Evolutionary conservation across 1,284 basidiomycete genomes (phyloP), one percentile per base, ranked within the genome.

Genomic region (Phellopilus nigrolimitatus): DNA sequence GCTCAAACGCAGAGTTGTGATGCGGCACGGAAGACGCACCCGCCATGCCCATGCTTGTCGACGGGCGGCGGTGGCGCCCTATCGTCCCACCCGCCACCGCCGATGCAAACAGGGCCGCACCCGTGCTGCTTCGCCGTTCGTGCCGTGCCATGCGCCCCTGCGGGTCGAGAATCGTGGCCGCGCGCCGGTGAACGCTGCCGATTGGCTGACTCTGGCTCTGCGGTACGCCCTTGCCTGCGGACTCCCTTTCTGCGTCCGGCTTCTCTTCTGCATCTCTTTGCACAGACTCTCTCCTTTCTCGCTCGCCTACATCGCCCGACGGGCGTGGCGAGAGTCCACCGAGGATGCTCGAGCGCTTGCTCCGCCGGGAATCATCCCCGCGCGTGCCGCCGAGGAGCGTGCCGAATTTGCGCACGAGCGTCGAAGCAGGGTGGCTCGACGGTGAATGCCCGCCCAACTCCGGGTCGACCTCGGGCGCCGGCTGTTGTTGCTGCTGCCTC

Each of bases 81-180:
- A 86, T 74, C 3, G 81, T 79, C 3, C 79, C 79, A 12, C 76
- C 78, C 37, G n/a, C n/a, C n/a, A n/a, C n/a, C n/a, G 63, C 64
- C 56, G 64, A 64, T 0, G 71, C 68, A 41, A 83, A 69, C 38
- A 87, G 66, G 33, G 79, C 76, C 13, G 75, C 83, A 15, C 86
- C 82, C 0, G 82, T 84, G 60, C 84, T 88, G 61, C 86, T 88
- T 57, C 91, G 71, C 58, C 90, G 71, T 58, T 91, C 86, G 62
- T 91, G 88, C 28, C 80, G 71, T 36, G 73, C 71, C 17, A 75
- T 66, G 13, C 78, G 71, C 7, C 78, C 75, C 27, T 75, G 72
- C 0, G 84, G 74, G 61, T 91, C 89, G 13, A 88, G 64, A 28
- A 90, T 75, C 7, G 91, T 87, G 53, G 85, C 80, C 4, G 84